Conservation (phyloP, 805 yeast genomes). For the Yamadazyma phyllophila region DNA sequence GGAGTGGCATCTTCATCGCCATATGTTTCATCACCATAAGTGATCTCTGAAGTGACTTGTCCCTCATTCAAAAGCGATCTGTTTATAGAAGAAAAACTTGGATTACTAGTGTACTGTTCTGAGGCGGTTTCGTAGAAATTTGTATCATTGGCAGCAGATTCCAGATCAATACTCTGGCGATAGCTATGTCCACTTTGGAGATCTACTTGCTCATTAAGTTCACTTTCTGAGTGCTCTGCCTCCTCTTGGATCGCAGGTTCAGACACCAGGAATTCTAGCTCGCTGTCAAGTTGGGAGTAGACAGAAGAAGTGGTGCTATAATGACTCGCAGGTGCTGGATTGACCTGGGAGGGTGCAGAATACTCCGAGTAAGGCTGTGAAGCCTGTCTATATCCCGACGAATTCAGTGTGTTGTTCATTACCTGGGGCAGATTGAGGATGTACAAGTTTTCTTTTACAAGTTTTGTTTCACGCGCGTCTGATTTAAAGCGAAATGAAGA, state of each 20-base stretch:
- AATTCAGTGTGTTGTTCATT: not conserved
- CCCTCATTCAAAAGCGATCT: conserved; percentile 26
- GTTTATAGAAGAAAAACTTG: conserved; percentile 36
- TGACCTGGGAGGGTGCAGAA: not conserved
- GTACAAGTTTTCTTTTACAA: not conserved
- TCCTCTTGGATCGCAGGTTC: conserved; percentile 10
- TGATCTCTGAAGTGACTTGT: conserved; percentile 8
- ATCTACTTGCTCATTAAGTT: not conserved
- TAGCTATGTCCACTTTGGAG: not conserved
- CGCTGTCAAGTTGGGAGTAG: conserved; percentile 21
- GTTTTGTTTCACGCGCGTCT: not conserved
- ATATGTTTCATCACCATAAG: conserved; percentile 2
- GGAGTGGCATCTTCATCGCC: conserved; percentile 33
- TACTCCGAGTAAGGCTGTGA: not conserved
- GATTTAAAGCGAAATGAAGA: not conserved
- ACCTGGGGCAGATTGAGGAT: not conserved
- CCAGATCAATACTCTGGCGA: not conserved
- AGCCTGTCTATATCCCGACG: not conserved
- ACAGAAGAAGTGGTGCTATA: conserved; percentile 36
- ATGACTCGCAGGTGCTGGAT: conserved; percentile 15
- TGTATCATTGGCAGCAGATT: conserved; percentile 2
- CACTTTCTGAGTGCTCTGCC: conserved; percentile 4
- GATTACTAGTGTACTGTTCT: conserved; percentile 14
- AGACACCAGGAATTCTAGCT: conserved; percentile 8
- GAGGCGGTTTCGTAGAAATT: conserved; percentile 5